Evolutionary conservation across 306 rosid species (phyloP).

Genomic region (Pyrus betulifolia): DNA sequence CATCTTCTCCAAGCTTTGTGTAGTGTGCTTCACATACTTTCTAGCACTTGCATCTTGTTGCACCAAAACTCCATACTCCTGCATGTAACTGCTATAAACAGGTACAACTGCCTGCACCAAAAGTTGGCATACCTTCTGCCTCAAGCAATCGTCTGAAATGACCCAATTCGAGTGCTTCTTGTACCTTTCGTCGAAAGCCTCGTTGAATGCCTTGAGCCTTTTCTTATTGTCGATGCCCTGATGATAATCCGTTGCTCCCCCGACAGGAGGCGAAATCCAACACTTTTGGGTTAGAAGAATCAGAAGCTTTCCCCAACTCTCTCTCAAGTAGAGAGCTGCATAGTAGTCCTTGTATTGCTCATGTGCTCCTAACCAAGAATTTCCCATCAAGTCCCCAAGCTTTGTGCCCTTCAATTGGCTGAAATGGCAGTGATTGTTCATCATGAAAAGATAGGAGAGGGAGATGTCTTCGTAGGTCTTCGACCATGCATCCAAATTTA

Average conservation of each 20-base stretch:
- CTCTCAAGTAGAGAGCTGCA: slow-evolving; percentile 64
- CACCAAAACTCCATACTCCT: slow-evolving; percentile 33
- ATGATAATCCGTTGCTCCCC: background rate
- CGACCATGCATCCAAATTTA: slow-evolving; percentile 76
- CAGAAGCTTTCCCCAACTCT: slow-evolving; percentile 63
- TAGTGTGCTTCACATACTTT: slow-evolving; percentile 42
- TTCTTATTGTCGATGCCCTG: slow-evolving; percentile 30
- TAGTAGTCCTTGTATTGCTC: slow-evolving; percentile 74
- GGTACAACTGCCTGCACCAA: slow-evolving; percentile 67
- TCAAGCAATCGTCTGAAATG: slow-evolving; percentile 42
- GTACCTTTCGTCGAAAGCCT: slow-evolving; percentile 49
- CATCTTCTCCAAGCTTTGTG: slow-evolving; percentile 50
- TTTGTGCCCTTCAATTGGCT: slow-evolving; percentile 48
- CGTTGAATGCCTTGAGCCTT: slow-evolving; percentile 47
- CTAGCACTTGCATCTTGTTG: slow-evolving; percentile 46
- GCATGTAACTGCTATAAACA: slow-evolving; percentile 42
- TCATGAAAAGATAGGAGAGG: slow-evolving; percentile 73
- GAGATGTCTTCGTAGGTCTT: slow-evolving; percentile 58
- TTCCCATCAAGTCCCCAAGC: slow-evolving; percentile 78
- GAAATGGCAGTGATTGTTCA: slow-evolving; percentile 87
- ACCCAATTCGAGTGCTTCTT: slow-evolving; percentile 67
- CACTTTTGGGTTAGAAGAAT: slow-evolving; percentile 36
- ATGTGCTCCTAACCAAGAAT: slow-evolving; percentile 70
- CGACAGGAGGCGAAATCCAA: slow-evolving; percentile 17
- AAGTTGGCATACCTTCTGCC: slow-evolving; percentile 47